Evolutionary conservation across 2,329 filamentous ascomycete species (phyloP).

Genomic region (Neofusicoccum sp.): DNA sequence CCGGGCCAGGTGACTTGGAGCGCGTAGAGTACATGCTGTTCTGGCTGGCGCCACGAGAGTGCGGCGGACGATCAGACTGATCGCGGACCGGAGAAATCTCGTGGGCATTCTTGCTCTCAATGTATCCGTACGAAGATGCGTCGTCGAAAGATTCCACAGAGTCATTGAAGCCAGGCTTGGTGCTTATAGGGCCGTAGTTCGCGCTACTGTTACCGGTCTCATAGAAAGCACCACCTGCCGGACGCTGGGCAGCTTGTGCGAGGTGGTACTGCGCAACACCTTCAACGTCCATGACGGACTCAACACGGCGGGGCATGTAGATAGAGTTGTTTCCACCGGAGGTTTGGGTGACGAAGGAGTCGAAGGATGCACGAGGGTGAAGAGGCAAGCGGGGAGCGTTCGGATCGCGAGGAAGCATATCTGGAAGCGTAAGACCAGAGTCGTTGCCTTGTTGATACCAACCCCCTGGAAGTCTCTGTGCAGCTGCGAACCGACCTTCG

Average conservation of each 20-base stretch:
- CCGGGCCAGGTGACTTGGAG: conserved; percentile 8
- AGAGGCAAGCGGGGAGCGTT: conserved; percentile 49
- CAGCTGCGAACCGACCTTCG: conserved; percentile 75
- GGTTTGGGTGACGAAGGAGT: conserved; percentile 61
- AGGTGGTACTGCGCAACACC: conserved; percentile 72
- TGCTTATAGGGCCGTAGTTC: conserved; percentile 28
- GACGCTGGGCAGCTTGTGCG: conserved; percentile 54
- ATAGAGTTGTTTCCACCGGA: conserved; percentile 55
- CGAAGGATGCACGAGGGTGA: conserved; percentile 62
- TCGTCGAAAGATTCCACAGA: conserved; percentile 38
- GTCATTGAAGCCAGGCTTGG: conserved; percentile 33
- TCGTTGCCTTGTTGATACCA: conserved; percentile 70
- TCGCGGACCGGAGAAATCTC: conserved; percentile 2
- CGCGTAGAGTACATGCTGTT: conserved; percentile 15
- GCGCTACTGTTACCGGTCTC: conserved; percentile 29
- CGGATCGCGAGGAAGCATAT: conserved; percentile 45
- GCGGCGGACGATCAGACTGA: conserved; percentile 26
- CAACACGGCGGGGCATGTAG: conserved; percentile 65
- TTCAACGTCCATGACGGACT: conserved; percentile 76
- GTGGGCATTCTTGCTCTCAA: conserved; percentile 5
- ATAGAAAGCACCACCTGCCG: conserved; percentile 45
- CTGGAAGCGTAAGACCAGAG: conserved; percentile 59
- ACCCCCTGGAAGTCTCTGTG: conserved; percentile 65
- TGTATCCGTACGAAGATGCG: conserved; percentile 29
- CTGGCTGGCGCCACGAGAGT: conserved; percentile 29